Base-by-base conservation (phyloP, 495 filamentous ascomycete species). In the Haplographium delicatum region DNA sequence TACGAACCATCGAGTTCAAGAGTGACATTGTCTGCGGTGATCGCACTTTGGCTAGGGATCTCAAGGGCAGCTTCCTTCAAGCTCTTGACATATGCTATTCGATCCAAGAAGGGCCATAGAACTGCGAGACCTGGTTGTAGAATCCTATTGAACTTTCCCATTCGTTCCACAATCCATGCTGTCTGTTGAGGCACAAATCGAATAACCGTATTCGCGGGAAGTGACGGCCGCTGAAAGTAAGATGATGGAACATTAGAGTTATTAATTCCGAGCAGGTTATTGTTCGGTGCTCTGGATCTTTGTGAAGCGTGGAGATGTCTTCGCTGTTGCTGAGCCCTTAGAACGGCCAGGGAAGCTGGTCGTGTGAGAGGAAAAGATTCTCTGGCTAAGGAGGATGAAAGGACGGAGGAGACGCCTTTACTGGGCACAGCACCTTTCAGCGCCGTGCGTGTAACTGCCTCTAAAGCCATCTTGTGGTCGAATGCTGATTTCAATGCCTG, bases 101-200 rank as follows among this genome's bases (percentile, higher is more conserved):
- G 88, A 65, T 98, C 93, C 63, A 98, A 57, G 58, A 98, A 88
- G 1, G 93, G 93, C 25, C 93, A 75, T 54, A 98, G 70, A 57
- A 98, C 79, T 5, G 94, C 89, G 31, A 98, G 71, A 47, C 93
- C 93, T 0, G 93, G 93, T 54, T 96, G 78, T 42, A 98, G 69
- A 56, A 97, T 96, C 20, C 89, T 78, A 69, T 88, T 80, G 73
- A 93, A 98, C 64, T 90, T 91, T 41, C 93, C 93, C 93, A 98
- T 98, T 54, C 93, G 88, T 72, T 98, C 94, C 31, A 98, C 93
- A 51, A 98, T 89, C 94, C 94, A 98, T 72, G 93, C 94, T 47
- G 91, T 96, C 72, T 97, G 93, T 68, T 98, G 94, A 8, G 94
- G 93, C 23, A 98, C 94, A 72, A 98, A 98, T 47, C 91, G 89